phyloP scores from a whole-genome alignment of 179 eudicot genomes.

The Vitellaria paradoxa region DNA sequence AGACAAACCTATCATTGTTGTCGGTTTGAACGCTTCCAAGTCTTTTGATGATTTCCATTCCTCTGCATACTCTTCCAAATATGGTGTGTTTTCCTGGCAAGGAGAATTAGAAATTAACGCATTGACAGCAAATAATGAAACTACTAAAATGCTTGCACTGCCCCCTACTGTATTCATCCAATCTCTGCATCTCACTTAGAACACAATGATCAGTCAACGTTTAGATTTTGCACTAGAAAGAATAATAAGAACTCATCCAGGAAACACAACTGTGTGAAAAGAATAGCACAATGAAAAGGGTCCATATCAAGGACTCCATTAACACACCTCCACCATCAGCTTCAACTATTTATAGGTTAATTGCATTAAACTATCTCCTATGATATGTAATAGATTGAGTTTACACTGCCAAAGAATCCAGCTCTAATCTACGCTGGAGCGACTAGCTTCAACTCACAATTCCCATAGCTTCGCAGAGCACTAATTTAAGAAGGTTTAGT shows the following conservation, averaged over 20 bases:
- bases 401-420: background rate
- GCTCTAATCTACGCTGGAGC: background rate
- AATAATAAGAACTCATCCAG: too few relatives aligned
- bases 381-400: too few relatives aligned
- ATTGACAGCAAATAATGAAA: background rate
- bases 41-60: conserved; percentile 95
- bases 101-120: background rate
- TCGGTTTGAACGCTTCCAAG: conserved; percentile 98
- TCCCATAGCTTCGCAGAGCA: background rate
- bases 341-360: too few relatives aligned
- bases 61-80: conserved; percentile 89
- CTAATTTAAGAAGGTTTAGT: background rate
- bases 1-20: conserved; percentile 76
- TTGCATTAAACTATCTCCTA: too few relatives aligned
- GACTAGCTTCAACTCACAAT: background rate
- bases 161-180: background rate
- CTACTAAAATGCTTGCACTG: background rate
- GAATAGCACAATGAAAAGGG: too few relatives aligned
- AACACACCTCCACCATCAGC: too few relatives aligned
- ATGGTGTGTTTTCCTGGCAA: conserved; percentile 90
- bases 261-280: too few relatives aligned
- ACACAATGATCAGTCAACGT: too few relatives aligned
- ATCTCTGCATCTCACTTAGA: too few relatives aligned
- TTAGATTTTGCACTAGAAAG: too few relatives aligned
- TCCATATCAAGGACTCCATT: too few relatives aligned